Evolutionary conservation across 495 filamentous ascomycete genomes (phyloP).

Genomic region (Aspergillus coremiiformis): DNA sequence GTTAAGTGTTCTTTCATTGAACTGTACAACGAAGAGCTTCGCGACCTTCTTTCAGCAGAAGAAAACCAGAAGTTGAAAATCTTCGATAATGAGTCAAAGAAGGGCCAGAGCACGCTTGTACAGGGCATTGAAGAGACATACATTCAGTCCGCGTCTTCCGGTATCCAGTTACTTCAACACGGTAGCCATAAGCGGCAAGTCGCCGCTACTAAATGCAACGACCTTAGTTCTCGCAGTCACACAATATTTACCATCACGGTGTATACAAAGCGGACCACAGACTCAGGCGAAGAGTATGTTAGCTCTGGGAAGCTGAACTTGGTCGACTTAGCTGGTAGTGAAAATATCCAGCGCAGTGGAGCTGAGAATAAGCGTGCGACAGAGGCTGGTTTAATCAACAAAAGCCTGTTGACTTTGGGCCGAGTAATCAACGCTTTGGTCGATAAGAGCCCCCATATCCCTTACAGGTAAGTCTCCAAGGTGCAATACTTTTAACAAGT

Average conservation of each 20-base stretch:
- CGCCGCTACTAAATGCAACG: conserved; percentile 96
- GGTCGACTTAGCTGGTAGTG: conserved; percentile 92
- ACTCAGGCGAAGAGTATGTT: conserved; percentile 85
- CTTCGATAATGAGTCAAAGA: conserved; percentile 81
- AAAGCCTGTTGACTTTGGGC: conserved; percentile 88
- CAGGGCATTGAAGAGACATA: conserved; percentile 97
- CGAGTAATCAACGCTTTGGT: conserved; percentile 97
- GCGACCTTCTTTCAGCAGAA: conserved; percentile 75
- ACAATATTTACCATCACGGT: conserved; percentile 95
- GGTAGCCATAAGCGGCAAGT: conserved; percentile 93
- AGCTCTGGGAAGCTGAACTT: conserved; percentile 91
- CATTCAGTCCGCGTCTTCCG: conserved; percentile 75
- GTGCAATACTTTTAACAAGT: background rate
- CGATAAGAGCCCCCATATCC: conserved; percentile 84
- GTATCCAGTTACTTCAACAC: conserved; percentile 79
- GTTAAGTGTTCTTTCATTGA: conserved; percentile 99
- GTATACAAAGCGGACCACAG: conserved; percentile 69
- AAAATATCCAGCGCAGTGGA: conserved; percentile 93
- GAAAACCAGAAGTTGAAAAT: conserved; percentile 87
- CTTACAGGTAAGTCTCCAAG: conserved; percentile 51
- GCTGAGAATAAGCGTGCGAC: conserved; percentile 96
- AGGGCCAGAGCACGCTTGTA: conserved; percentile 75
- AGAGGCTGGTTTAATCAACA: conserved; percentile 96
- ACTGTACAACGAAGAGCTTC: conserved; percentile 93
- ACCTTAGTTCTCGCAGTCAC: conserved; percentile 90